phyloP scores from a whole-genome alignment of 495 filamentous ascomycete genomes.

The Neurospora hispaniola region DNA sequence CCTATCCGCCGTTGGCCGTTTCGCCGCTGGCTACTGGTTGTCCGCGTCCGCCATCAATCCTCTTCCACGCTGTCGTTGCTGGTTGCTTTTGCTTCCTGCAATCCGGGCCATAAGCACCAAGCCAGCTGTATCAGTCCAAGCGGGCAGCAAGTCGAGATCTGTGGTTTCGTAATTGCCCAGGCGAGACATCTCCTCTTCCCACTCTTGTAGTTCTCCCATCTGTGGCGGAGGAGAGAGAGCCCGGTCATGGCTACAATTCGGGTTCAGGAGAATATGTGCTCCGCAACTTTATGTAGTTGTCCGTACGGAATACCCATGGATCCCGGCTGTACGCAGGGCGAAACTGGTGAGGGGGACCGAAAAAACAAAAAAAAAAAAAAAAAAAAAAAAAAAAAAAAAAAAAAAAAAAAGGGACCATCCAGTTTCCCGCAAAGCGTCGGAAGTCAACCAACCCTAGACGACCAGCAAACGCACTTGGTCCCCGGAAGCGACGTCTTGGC shows the following conservation, averaged over 20 bases:
- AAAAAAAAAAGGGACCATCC: not conserved
- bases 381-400: not conserved
- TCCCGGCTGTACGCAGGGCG: not conserved
- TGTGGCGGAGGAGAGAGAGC: not conserved
- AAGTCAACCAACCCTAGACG: not conserved
- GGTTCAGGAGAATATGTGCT: not conserved
- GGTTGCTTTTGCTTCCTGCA: not conserved
- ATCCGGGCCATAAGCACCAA: not conserved
- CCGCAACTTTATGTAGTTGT: not conserved
- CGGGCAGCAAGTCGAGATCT: not conserved
- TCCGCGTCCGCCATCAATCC: not conserved
- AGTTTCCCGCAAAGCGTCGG: not conserved
- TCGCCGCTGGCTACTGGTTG: not conserved
- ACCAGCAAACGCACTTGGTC: conserved; percentile 19
- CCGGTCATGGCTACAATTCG: not conserved
- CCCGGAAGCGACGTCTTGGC: conserved; percentile 11
- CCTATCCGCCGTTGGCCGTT: not conserved
- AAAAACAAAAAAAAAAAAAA: not conserved
- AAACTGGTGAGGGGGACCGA: not conserved
- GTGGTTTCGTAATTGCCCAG: not conserved
- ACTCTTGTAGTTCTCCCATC: not conserved
- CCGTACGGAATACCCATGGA: not conserved
- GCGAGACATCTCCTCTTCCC: not conserved
- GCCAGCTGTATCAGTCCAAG: not conserved
- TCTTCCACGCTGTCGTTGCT: not conserved